These are phyloP conservation scores for Dissophora globulifera DNA, from an alignment of 192 early-diverging fungal genomes.

Conservation along the genomic window DNA sequence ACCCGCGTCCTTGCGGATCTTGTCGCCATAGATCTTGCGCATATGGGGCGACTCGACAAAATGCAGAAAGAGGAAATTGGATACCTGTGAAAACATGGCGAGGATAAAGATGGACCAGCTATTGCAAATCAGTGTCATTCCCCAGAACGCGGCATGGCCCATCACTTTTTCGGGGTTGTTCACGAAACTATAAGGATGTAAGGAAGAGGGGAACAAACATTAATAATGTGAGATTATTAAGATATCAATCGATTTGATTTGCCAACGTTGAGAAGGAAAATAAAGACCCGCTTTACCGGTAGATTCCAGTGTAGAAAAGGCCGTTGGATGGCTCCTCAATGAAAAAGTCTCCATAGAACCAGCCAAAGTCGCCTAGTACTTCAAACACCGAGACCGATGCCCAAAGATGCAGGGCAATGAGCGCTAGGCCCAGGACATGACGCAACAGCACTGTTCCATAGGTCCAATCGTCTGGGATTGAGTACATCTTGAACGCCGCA, in stretches of 20 bases:
- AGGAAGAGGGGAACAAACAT: too few species aligned
- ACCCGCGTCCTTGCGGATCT: conserved; percentile 85
- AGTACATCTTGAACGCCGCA: conserved; percentile 82
- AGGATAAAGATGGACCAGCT: conserved; percentile 82
- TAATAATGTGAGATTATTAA: too few species aligned
- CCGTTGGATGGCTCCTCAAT: conserved; percentile 79
- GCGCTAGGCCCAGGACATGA: conserved; percentile 82
- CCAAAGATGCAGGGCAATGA: conserved; percentile 92
- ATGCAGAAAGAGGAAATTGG: conserved; percentile 83
- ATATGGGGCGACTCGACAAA: conserved; percentile 95
- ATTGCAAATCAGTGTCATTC: conserved; percentile 85
- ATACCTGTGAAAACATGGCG: conserved; percentile 84
- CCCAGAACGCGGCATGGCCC: conserved; percentile 94
- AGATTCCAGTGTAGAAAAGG: conserved; percentile 91
- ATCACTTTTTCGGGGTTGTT: conserved; percentile 96
- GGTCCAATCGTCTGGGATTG: conserved; percentile 73
- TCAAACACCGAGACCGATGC: conserved; percentile 92
- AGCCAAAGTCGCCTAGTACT: conserved; percentile 94
- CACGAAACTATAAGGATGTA: conserved; percentile 74
- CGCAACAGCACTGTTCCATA: conserved; percentile 79
- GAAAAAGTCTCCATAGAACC: conserved; percentile 99
- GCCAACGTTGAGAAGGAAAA: too few species aligned
- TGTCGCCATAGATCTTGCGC: conserved; percentile 85
- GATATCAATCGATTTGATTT: too few species aligned
- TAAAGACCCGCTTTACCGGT: conserved; percentile 24